Base-by-base conservation (phyloP, 148 eudicot genomes). In the Cornus kousa region DNA sequence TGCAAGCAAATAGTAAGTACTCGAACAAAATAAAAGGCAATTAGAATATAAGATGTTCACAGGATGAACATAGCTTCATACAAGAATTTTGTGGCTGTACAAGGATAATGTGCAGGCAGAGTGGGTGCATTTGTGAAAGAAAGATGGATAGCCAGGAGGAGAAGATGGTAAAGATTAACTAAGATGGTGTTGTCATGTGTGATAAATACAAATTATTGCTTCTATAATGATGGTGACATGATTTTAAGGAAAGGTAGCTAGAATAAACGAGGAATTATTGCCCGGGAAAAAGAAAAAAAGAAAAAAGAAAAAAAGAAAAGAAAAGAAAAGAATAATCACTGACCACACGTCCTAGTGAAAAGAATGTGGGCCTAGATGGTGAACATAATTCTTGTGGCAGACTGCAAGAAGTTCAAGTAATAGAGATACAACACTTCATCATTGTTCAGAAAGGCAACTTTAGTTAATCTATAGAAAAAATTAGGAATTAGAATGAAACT, bases 311-410 rank as follows among this genome's bases (percentile, higher is more conserved):
- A n/a, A n/a, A n/a, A n/a, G n/a, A n/a, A n/a, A 3, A 3, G 3
- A 33, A 33, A 35, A 35, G 3, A 35, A 35, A 4, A 35, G 37
- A 35, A 35, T 35, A 70, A 70, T 37, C 11, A 70, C 35, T 70
- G 16, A 83, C 70, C 88, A 77, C 5, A 31, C 32, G 14, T 14
- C 40, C 33, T 33, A 31, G 33, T 31, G 16, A 48, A 68, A 68
- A 68, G 40, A 68, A 68, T 68, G 43, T 31, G 43, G 43, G 40
- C 32, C 40, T 66, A 3, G 32, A 66, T 66, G 68, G 68, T 12
- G 23, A 66, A 24, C 3, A 66, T 66, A 24, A 7, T 8, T 31
- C 39, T 37, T 67, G 32, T 67, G 31, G 37, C 39, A 31, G 70
- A 67, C 37, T 67, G 37, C 39, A 11, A 28, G 32, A 35, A 37